Conservation (phyloP, 352 stramenopile genomes). For the Globisporangium orthogonon region DNA sequence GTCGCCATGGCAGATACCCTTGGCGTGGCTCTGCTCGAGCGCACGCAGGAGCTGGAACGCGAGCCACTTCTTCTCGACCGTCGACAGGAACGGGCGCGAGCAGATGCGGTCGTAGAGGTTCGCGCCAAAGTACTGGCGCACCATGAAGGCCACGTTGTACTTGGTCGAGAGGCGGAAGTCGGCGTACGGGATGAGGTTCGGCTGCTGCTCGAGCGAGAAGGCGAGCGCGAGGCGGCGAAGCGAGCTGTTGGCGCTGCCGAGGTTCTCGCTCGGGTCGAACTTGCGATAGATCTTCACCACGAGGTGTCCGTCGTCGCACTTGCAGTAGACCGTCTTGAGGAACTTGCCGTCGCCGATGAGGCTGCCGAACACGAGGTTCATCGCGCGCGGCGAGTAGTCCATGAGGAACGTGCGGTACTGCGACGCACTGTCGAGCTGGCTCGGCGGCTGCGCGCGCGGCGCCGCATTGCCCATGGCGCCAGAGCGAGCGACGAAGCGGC, state of each 20-base stretch:
- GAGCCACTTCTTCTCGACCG: constrained; percentile 97
- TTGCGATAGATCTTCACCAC: constrained; percentile 89
- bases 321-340: constrained; percentile 85
- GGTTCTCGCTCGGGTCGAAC: constrained; percentile 65
- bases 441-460: constrained; percentile 69
- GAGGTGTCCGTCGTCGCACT: constrained; percentile 76
- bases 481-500: not conserved
- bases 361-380: constrained; percentile 84
- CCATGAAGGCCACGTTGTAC: constrained; percentile 88
- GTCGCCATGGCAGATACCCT: constrained; percentile 94
- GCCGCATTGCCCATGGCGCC: constrained; percentile 73
- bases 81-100: constrained; percentile 92
- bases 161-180: constrained; percentile 75
- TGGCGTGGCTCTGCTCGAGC: constrained; percentile 91
- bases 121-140: constrained; percentile 94
- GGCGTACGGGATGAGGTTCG: constrained; percentile 81
- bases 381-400: constrained; percentile 75
- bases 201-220: constrained; percentile 64
- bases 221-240: constrained; percentile 44
- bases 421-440: constrained; percentile 73
- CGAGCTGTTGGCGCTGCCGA: constrained; percentile 46
- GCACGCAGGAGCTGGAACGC: constrained; percentile 94
- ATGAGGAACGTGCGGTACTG: constrained; percentile 87
- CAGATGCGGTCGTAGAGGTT: constrained; percentile 97
- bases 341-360: constrained; percentile 89